phyloP scores from a whole-genome alignment of 805 yeast genomes.

The Diddensiella transvaalensis region DNA sequence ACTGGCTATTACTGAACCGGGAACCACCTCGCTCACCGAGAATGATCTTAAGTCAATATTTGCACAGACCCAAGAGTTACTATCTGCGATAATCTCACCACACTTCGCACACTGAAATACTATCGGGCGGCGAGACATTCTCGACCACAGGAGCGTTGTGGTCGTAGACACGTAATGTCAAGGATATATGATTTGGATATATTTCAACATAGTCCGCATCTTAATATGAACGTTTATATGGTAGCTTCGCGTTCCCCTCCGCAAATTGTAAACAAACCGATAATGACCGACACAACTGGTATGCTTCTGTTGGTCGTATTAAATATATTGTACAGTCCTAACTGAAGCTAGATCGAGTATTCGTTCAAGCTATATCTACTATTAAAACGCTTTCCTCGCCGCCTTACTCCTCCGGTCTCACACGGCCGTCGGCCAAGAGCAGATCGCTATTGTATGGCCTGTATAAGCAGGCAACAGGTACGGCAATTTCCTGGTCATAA shows the following conservation, averaged over 20 bases:
- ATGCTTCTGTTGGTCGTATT: too few species aligned
- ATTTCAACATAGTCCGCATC: too few species aligned
- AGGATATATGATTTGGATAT: too few species aligned
- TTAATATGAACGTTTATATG: too few species aligned
- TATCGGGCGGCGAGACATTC: constrained; percentile 16
- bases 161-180: too few species aligned
- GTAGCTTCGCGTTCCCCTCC: too few species aligned
- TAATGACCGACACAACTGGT: too few species aligned
- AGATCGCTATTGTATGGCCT: constrained; percentile 72
- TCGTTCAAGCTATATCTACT: constrained; percentile 77
- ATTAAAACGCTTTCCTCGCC: constrained; percentile 67
- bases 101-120: constrained; percentile 29
- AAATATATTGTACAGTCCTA: too few species aligned
- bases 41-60: constrained; percentile 21
- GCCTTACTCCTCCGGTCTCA: constrained; percentile 57
- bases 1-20: constrained; percentile 15
- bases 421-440: constrained; percentile 71
- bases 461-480: constrained; percentile 76
- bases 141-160: too few species aligned
- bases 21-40: constrained; percentile 17
- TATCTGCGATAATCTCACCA: constrained; percentile 27
- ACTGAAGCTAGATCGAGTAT: constrained; percentile 58
- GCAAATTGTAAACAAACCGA: too few species aligned
- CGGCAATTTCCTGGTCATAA: constrained; percentile 1
- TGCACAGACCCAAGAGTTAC: constrained; percentile 27